Conservation (phyloP, 2,329 filamentous ascomycete genomes). For the Aspergillus sp. region DNA sequence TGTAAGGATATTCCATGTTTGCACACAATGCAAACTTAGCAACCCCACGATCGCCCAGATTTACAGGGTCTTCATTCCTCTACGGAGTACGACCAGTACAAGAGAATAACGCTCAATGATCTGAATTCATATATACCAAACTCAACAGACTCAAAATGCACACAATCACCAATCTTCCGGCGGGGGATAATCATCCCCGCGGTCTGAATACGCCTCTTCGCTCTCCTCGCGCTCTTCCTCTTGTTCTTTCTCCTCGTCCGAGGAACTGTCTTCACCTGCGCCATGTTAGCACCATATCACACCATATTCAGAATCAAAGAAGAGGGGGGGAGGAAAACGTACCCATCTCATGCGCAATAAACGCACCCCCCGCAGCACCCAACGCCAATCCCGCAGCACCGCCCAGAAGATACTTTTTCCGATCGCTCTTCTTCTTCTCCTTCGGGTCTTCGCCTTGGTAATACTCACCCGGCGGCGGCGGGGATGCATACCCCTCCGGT, state of each 20-base stretch:
- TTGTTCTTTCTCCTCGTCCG: neutral
- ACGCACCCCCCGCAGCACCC: constrained; percentile 52
- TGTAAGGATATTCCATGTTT: too few species aligned
- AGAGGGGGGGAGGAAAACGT: neutral
- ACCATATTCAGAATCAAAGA: neutral
- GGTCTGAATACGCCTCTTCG: constrained; percentile 1
- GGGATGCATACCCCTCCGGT: constrained; percentile 4
- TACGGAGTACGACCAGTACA: too few species aligned
- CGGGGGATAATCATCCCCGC: constrained; percentile 3
- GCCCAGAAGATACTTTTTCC: constrained; percentile 48
- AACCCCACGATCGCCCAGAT: too few species aligned
- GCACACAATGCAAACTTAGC: too few species aligned
- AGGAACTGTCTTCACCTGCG: neutral
- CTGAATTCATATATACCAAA: too few species aligned
- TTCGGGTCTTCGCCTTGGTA: constrained; percentile 16
- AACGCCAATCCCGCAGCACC: constrained; percentile 53
- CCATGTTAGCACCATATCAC: neutral
- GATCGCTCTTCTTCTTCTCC: constrained; percentile 39
- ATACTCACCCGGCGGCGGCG: constrained; percentile 10
- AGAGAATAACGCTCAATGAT: too few species aligned
- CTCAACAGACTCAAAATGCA: too few species aligned
- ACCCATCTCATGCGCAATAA: constrained; percentile 45
- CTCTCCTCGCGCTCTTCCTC: neutral
- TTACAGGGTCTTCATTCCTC: too few species aligned
- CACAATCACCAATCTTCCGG: neutral